Evolutionary conservation across 495 filamentous ascomycete genomes (phyloP).

Genomic region (Friedmanniomyces endolithicus): DNA sequence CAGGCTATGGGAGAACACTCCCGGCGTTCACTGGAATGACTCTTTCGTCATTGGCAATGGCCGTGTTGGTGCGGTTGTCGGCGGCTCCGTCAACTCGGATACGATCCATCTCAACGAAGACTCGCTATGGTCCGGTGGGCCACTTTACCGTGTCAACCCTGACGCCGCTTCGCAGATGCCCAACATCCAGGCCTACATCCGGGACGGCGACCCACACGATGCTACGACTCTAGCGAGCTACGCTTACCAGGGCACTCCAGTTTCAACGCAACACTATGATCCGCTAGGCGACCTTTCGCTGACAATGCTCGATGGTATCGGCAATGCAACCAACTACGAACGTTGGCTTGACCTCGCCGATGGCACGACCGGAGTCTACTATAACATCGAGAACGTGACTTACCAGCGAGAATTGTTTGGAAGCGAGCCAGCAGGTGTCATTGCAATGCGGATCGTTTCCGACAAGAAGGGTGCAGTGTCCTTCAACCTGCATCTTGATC

Average conservation of each 20-base stretch:
- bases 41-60: neutral
- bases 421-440: neutral
- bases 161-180: neutral
- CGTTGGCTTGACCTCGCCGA: slow-evolving; percentile 33
- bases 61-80: neutral
- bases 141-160: neutral
- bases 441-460: neutral
- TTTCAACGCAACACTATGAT: neutral
- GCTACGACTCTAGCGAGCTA: neutral
- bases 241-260: neutral
- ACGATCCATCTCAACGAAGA: neutral
- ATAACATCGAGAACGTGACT: neutral
- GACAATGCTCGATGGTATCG: slow-evolving; percentile 12
- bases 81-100: neutral
- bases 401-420: neutral
- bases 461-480: neutral
- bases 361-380: slow-evolving; percentile 12
- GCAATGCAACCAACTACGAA: slow-evolving; percentile 26
- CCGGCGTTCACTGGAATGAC: neutral
- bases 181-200: neutral
- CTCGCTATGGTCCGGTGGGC: neutral
- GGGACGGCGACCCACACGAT: neutral
- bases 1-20: neutral
- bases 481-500: neutral
- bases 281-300: neutral